Percentiles rank a stretch among this genome's conserved stretches.
Conservation (phyloP, 306 rosid species). For the Mimosa bimucronata region DNA sequence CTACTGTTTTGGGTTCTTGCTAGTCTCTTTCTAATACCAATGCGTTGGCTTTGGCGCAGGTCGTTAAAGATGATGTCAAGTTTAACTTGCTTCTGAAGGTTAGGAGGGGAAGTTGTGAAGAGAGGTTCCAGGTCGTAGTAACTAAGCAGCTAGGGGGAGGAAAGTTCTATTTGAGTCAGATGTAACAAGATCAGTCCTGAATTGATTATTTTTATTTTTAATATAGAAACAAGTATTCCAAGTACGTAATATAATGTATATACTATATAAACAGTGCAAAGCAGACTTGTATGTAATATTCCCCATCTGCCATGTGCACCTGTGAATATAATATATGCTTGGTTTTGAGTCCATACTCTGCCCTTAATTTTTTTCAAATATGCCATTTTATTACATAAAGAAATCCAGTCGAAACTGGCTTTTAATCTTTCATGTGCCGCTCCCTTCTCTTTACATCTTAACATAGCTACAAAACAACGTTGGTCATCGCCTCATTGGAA, state of each 20-base stretch:
- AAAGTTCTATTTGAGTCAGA: constrained; percentile 35
- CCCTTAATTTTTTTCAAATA: not conserved
- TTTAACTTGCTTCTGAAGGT: constrained; percentile 49
- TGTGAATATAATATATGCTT: constrained; percentile 7
- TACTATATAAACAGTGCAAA: not conserved
- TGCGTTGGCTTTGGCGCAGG: constrained; percentile 42
- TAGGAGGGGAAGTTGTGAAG: constrained; percentile 43
- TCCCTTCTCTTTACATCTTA: not conserved
- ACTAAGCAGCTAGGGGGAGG: constrained; percentile 39
- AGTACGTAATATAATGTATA: not conserved
- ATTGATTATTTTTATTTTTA: not conserved
- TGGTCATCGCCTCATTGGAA: not conserved
- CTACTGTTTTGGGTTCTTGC: not conserved
- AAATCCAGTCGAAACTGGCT: not conserved
- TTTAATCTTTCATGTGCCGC: too few species aligned
- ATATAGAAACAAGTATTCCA: not conserved
- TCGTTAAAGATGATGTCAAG: constrained; percentile 52
- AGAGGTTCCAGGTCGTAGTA: constrained; percentile 45
- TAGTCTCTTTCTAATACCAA: not conserved
- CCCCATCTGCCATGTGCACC: not conserved
- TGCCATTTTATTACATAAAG: not conserved
- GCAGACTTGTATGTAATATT: not conserved
- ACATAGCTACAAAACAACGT: not conserved
- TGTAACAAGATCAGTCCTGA: constrained; percentile 38
- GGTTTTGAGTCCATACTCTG: not conserved